phyloP scores from a whole-genome alignment of 2,329 filamentous ascomycete species.

The Ophiostoma novo-ulmi region DNA sequence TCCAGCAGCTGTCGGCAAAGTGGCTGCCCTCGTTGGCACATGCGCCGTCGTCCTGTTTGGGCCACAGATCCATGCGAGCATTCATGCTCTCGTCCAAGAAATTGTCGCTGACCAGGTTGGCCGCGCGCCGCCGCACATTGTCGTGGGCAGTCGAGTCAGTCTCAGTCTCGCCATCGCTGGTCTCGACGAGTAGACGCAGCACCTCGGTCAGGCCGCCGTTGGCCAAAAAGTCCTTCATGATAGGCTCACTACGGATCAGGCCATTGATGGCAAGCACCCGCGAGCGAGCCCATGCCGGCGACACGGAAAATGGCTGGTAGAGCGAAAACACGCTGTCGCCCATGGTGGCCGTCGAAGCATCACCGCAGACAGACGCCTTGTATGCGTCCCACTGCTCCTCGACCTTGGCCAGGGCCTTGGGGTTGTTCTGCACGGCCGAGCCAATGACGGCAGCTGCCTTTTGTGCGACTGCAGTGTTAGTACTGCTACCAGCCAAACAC shows the following conservation, averaged over 20 bases:
- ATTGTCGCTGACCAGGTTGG: conserved; percentile 56
- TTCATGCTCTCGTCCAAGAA: conserved; percentile 64
- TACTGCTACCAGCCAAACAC: conserved; percentile 46
- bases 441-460: conserved; percentile 55
- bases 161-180: conserved; percentile 36
- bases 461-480: conserved; percentile 37
- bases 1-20: conserved; percentile 49
- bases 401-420: conserved; percentile 52
- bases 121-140: conserved; percentile 49
- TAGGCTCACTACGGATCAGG: conserved; percentile 49
- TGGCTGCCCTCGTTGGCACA: conserved; percentile 18
- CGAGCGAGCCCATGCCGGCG: conserved; percentile 33
- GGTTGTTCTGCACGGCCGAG: conserved; percentile 60
- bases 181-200: conserved; percentile 45
- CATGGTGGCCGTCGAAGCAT: conserved; percentile 28
- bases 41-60: conserved; percentile 31
- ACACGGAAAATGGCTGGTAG: neutral
- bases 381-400: conserved; percentile 44
- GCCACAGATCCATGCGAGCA: conserved; percentile 54
- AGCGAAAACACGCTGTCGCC: conserved; percentile 28
- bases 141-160: conserved; percentile 45
- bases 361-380: conserved; percentile 29
- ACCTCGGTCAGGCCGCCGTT: conserved; percentile 50
- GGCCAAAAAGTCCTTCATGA: conserved; percentile 53
- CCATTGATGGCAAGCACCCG: conserved; percentile 50